Conservation (phyloP, 78 protist genomes). For the Goniomonas avonlea region DNA sequence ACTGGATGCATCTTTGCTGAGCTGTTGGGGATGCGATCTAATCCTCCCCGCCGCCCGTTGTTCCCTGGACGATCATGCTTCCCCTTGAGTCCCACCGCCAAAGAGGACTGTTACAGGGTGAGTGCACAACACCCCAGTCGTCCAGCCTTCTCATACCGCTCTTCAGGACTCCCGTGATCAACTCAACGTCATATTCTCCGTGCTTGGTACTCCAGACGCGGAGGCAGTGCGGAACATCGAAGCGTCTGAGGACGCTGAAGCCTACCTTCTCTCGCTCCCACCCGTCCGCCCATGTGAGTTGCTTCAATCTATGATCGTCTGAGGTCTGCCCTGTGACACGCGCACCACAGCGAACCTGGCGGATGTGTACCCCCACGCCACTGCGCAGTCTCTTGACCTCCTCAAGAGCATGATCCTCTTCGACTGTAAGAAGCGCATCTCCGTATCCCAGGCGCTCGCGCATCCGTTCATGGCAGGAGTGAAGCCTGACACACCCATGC, state of each 20-base stretch:
- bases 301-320: neutral
- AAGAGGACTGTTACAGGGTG: too few species aligned
- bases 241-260: neutral
- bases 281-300: neutral
- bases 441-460: neutral
- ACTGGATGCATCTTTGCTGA: neutral
- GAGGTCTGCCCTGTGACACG: neutral
- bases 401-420: neutral
- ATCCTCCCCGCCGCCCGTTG: neutral
- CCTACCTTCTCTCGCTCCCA: neutral
- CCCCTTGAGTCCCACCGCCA: neutral
- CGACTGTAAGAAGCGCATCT: neutral
- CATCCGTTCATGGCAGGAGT: too few species aligned
- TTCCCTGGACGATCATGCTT: neutral
- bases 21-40: too few species aligned
- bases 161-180: neutral
- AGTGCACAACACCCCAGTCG: too few species aligned
- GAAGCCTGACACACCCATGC: too few species aligned
- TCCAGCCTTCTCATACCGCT: neutral
- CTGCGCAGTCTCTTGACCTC: neutral
- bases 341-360: neutral
- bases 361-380: neutral
- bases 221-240: neutral
- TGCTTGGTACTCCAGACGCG: neutral
- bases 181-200: neutral